Conservation (phyloP, 2,329 filamentous ascomycete species). For the Fusarium multiceps region DNA sequence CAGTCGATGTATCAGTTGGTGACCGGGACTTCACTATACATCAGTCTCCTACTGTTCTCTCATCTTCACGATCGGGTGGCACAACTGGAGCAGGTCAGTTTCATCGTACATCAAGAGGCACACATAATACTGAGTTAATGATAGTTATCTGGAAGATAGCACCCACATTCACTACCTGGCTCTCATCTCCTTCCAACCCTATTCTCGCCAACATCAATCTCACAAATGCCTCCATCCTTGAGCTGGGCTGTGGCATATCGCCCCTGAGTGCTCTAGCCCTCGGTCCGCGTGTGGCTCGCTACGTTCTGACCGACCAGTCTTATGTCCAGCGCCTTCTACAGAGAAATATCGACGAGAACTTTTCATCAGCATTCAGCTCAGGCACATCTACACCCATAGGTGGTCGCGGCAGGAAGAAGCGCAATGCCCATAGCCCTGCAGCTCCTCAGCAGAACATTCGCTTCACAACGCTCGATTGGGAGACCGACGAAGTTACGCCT, state of each 20-base stretch:
- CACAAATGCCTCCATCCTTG: constrained; percentile 70
- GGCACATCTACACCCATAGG: constrained; percentile 20
- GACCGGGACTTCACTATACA: constrained; percentile 78
- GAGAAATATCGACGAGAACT: constrained; percentile 78
- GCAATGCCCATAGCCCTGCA: constrained; percentile 24
- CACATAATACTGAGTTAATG: constrained; percentile 4
- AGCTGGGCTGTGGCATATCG: constrained; percentile 90
- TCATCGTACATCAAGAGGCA: background rate
- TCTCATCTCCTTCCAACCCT: constrained; percentile 71
- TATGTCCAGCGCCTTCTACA: constrained; percentile 84
- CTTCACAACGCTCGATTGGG: constrained; percentile 84
- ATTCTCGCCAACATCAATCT: constrained; percentile 68
- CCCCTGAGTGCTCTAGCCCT: constrained; percentile 80
- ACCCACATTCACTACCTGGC: constrained; percentile 83
- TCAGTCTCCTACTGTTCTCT: constrained; percentile 86
- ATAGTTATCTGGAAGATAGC: constrained; percentile 92
- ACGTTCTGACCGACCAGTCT: constrained; percentile 86
- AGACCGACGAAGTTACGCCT: constrained; percentile 67
- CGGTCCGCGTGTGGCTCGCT: constrained; percentile 68
- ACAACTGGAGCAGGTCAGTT: constrained; percentile 64
- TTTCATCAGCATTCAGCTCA: constrained; percentile 24
- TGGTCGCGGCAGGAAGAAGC: constrained; percentile 35
- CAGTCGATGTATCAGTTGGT: constrained; percentile 74
- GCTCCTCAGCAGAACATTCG: constrained; percentile 55
- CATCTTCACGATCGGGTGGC: constrained; percentile 75